Conservation (phyloP, 2,329 filamentous ascomycete genomes). For the Biscogniauxia marginata region DNA sequence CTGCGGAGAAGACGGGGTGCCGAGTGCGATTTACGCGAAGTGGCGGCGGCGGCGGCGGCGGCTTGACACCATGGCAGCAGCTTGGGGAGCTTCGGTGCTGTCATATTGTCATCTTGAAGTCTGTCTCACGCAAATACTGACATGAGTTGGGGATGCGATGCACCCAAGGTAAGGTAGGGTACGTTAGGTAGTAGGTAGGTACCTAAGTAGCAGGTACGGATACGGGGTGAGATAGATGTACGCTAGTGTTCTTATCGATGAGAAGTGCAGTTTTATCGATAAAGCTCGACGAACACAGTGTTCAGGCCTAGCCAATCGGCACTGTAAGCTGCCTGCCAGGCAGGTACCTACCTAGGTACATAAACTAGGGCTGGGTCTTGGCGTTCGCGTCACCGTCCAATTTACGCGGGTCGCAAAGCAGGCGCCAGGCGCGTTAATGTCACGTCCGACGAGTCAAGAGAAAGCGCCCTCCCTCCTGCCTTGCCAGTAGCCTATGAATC, state of each 20-base stretch:
- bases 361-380: neutral
- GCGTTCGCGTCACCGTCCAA: constrained; percentile 22
- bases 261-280: constrained; percentile 22
- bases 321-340: too few relatives aligned
- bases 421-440: constrained; percentile 9
- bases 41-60: too few relatives aligned
- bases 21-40: neutral
- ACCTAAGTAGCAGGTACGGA: too few relatives aligned
- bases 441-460: constrained; percentile 8
- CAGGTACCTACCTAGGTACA: neutral
- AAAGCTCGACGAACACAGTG: too few relatives aligned
- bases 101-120: constrained; percentile 12
- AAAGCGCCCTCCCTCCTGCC: constrained; percentile 3
- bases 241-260: neutral
- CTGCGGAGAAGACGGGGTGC: constrained; percentile 1
- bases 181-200: too few relatives aligned
- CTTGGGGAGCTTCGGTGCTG: neutral
- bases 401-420: constrained; percentile 23
- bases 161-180: too few relatives aligned
- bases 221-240: too few relatives aligned
- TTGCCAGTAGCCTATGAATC: neutral
- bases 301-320: too few relatives aligned
- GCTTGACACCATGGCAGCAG: too few relatives aligned
- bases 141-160: neutral
- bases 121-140: too few relatives aligned